Evolutionary conservation across 2,329 filamentous ascomycete genomes (phyloP).

Genomic region (Arthrobotrys conoides): DNA sequence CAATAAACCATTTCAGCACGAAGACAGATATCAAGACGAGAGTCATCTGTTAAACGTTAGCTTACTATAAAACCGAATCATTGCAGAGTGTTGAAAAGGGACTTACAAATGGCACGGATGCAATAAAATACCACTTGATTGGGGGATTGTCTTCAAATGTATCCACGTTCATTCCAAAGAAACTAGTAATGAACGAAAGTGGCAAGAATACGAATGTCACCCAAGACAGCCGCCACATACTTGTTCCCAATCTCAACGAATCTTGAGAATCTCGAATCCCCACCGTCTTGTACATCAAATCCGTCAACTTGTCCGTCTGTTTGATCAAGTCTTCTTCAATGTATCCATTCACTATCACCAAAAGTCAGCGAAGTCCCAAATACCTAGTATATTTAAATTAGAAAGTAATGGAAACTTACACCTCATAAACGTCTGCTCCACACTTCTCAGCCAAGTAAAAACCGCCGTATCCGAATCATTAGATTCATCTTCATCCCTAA

Average conservation of each 20-base stretch:
- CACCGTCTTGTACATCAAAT: conserved; percentile 72
- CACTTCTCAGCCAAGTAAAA: conserved; percentile 52
- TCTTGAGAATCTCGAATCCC: conserved; percentile 71
- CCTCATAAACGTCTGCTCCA: conserved; percentile 49
- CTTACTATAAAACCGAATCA: not conserved
- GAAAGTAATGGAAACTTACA: conserved; percentile 24
- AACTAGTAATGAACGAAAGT: conserved; percentile 66
- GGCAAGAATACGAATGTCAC: conserved; percentile 68
- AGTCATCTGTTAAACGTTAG: conserved; percentile 65
- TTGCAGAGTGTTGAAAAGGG: not conserved
- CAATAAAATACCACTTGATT: conserved; percentile 71
- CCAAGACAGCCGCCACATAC: conserved; percentile 66
- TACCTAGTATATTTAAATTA: not conserved
- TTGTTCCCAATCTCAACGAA: conserved; percentile 68
- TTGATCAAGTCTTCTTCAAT: conserved; percentile 71
- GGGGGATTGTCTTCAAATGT: conserved; percentile 68
- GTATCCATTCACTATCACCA: conserved; percentile 66
- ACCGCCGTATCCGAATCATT: conserved; percentile 57
- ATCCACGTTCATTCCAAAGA: conserved; percentile 71
- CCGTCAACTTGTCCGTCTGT: conserved; percentile 70
- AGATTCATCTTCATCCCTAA: conserved; percentile 58
- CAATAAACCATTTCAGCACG: conserved; percentile 63
- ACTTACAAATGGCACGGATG: conserved; percentile 67
- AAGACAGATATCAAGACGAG: conserved; percentile 70
- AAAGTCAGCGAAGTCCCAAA: conserved; percentile 67